Conservation (phyloP, 352 stramenopile genomes). For the Phytophthora tentaculata region DNA sequence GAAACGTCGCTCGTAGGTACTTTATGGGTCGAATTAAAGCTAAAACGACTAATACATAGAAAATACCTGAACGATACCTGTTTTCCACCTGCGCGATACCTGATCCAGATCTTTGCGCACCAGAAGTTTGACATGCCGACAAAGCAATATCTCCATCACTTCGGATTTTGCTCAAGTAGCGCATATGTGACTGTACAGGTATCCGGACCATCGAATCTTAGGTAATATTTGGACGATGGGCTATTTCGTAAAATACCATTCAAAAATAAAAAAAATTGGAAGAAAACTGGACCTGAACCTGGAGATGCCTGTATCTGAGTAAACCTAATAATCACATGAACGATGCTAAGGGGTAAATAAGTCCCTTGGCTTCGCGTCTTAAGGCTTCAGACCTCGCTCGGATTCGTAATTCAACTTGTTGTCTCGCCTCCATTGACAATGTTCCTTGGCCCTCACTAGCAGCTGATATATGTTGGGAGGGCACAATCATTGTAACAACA, state of each 20-base stretch:
- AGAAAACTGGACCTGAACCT: constrained; percentile 1
- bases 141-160: background rate
- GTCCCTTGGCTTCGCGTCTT: too few species aligned
- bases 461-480: too few species aligned
- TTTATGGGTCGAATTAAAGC: background rate
- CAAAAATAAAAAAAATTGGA: background rate
- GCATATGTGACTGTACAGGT: background rate
- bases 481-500: too few species aligned
- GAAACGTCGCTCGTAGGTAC: constrained; percentile 7
- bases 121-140: background rate
- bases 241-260: background rate
- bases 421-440: too few species aligned
- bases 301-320: background rate
- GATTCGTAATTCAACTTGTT: too few species aligned
- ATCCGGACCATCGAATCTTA: background rate
- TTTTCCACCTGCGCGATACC: background rate
- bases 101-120: background rate
- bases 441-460: too few species aligned
- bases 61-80: constrained; percentile 3
- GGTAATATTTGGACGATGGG: background rate
- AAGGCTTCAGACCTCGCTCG: too few species aligned
- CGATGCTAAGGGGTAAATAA: too few species aligned
- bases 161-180: background rate
- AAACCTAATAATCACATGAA: too few species aligned
- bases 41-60: constrained; percentile 9